Conservation (phyloP, 345 rosid species). For the Erysimum cheiranthoides region DNA sequence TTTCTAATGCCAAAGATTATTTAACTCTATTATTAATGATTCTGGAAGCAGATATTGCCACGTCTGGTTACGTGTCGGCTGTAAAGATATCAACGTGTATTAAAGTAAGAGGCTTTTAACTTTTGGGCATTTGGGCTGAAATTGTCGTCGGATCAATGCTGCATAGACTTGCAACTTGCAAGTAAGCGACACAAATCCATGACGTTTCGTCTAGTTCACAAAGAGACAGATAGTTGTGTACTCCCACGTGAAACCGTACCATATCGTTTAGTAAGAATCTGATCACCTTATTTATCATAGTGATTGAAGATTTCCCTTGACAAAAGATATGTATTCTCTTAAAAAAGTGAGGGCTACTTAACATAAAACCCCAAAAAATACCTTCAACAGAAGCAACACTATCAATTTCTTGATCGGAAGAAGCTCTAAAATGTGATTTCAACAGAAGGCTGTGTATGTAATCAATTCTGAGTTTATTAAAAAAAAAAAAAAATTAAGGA, state of each 20-base stretch:
- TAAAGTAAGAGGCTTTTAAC: not conserved
- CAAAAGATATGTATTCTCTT: not conserved
- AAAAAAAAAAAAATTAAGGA: no score
- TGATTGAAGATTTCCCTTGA: not conserved
- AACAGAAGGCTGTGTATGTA: not conserved
- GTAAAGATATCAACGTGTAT: constrained; percentile 2
- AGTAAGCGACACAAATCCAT: constrained; percentile 1
- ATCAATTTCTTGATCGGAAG: not conserved
- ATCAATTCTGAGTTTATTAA: no score
- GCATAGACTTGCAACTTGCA: not conserved
- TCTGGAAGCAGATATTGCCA: constrained; percentile 35
- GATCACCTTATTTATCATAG: not conserved
- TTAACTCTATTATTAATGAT: constrained; percentile 6
- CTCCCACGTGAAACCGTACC: not conserved
- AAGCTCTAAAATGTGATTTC: not conserved
- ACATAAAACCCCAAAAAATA: not conserved
- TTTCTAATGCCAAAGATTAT: constrained; percentile 21
- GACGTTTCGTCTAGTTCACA: not conserved
- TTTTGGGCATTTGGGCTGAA: constrained; percentile 16
- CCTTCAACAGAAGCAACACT: not conserved
- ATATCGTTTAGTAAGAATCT: not conserved
- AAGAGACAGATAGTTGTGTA: no score
- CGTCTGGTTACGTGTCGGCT: constrained; percentile 30
- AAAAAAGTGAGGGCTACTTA: not conserved
- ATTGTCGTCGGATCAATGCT: not conserved